A percentile compares a stretch with the other conserved stretches of the same genome.
These are phyloP conservation scores for Spizellomyces sp. DNA, from an alignment of 192 early-diverging fungal genomes.

Conservation along the genomic window DNA sequence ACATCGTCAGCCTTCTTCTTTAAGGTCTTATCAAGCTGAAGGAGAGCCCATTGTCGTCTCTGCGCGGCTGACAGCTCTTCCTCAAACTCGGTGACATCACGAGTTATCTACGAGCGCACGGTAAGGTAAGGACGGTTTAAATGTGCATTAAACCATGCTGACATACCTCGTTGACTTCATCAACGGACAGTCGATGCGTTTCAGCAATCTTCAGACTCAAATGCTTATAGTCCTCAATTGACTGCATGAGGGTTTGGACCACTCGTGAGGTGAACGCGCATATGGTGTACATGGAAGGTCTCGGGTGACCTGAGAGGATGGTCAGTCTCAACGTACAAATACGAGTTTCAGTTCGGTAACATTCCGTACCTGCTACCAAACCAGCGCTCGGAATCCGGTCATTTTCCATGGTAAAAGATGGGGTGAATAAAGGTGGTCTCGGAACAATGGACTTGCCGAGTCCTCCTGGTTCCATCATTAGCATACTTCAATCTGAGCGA, in stretches of 20 bases:
- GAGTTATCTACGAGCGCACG: not conserved
- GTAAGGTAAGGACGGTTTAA: not conserved
- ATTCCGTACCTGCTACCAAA: slow-evolving; percentile 8
- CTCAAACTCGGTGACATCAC: not conserved
- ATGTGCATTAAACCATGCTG: not conserved
- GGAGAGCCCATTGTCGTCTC: slow-evolving; percentile 16
- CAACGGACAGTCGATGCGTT: slow-evolving; percentile 45
- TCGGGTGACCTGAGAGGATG: not conserved
- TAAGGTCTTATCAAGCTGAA: not conserved
- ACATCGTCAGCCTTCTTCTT: not conserved
- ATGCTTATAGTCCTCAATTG: slow-evolving; percentile 31
- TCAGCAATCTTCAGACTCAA: slow-evolving; percentile 41
- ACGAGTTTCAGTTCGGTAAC: not conserved
- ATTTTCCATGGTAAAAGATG: not conserved
- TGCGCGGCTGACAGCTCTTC: slow-evolving; percentile 23
- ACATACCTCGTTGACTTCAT: slow-evolving; percentile 55
- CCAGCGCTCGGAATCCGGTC: not conserved
- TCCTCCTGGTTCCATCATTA: not conserved
- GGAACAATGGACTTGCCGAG: not conserved
- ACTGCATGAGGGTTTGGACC: slow-evolving; percentile 24
- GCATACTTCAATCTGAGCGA: not conserved
- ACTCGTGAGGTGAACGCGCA: slow-evolving; percentile 44
- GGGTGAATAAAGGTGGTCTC: not conserved
- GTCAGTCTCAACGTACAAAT: not conserved
- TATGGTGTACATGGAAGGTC: slow-evolving; percentile 16